Evolutionary conservation across 1,139 yeast genomes (phyloP).

Genomic region (Candida smagusa): DNA sequence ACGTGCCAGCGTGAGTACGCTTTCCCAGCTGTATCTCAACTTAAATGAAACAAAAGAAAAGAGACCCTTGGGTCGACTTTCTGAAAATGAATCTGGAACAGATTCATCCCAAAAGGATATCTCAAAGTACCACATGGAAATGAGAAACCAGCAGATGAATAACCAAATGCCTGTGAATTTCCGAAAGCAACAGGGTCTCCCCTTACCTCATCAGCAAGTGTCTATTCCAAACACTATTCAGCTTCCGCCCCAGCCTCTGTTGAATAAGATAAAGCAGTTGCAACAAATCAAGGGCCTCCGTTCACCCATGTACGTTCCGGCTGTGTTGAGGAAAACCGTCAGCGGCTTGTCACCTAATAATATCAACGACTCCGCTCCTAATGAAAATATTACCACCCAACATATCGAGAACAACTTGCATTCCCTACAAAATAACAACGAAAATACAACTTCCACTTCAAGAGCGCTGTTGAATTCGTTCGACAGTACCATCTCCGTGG

Average conservation of each 20-base stretch:
- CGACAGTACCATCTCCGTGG: slow-evolving; percentile 34
- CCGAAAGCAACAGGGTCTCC: slow-evolving; percentile 8
- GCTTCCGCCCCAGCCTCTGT: slow-evolving; percentile 2
- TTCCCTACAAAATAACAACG: slow-evolving; percentile 8
- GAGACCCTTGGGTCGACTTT: neutral
- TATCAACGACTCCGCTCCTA: slow-evolving; percentile 6
- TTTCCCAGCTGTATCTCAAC: slow-evolving; percentile 5
- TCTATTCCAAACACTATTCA: slow-evolving; percentile 5
- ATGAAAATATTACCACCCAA: slow-evolving; percentile 1
- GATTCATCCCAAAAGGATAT: neutral
- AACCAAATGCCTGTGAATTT: slow-evolving; percentile 22
- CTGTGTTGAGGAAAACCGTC: slow-evolving; percentile 62
- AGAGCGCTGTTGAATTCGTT: slow-evolving; percentile 32
- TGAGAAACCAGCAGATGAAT: slow-evolving; percentile 2
- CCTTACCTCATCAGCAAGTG: slow-evolving; percentile 3
- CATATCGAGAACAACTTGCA: slow-evolving; percentile 9
- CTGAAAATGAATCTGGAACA: slow-evolving; percentile 1
- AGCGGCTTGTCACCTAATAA: slow-evolving; percentile 11
- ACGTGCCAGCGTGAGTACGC: slow-evolving; percentile 2
- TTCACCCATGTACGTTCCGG: slow-evolving; percentile 86
- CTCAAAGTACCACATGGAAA: slow-evolving; percentile 3
- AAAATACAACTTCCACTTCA: slow-evolving; percentile 15
- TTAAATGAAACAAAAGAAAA: slow-evolving; percentile 4
- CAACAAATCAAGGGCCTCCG: slow-evolving; percentile 70
- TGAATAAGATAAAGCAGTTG: slow-evolving; percentile 20